phyloP scores from a whole-genome alignment of 106 monocot genomes.

The Narthecium ossifragum region DNA sequence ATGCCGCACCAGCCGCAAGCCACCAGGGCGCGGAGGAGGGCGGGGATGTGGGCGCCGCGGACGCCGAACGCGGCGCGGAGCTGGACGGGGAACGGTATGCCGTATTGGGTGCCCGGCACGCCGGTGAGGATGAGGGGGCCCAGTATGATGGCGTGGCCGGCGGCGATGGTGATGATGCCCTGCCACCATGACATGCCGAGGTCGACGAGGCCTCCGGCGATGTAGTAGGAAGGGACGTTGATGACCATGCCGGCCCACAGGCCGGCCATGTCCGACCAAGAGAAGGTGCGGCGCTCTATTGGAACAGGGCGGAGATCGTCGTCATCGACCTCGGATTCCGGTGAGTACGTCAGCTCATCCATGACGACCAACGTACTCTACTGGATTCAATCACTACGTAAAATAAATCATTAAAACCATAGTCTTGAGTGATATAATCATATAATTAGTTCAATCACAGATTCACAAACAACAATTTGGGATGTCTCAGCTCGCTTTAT shows the following conservation, averaged over 20 bases:
- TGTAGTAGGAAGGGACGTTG: conserved; percentile 25
- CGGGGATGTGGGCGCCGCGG: conserved; percentile 29
- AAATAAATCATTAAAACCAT: too few species aligned
- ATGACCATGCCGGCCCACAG: conserved; percentile 20
- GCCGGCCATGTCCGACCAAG: conserved; percentile 13
- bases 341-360: too few species aligned
- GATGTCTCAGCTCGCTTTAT: too few species aligned
- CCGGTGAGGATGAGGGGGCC: conserved; percentile 25
- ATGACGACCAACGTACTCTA: too few species aligned
- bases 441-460: too few species aligned
- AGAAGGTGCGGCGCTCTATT: neutral
- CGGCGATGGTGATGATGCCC: conserved; percentile 14
- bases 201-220: conserved; percentile 17
- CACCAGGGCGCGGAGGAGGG: conserved; percentile 39
- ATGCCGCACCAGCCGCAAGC: conserved; percentile 41
- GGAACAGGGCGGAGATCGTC: neutral
- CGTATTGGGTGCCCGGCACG: conserved; percentile 16
- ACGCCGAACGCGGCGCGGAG: conserved; percentile 31
- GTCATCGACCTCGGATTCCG: neutral
- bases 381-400: too few species aligned
- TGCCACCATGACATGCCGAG: conserved; percentile 37
- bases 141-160: conserved; percentile 23
- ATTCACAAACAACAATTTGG: too few species aligned
- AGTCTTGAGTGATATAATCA: too few species aligned
- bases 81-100: conserved; percentile 39